Base-by-base conservation (phyloP, 495 filamentous ascomycete genomes). In the Polyplosphaeria fusca region DNA sequence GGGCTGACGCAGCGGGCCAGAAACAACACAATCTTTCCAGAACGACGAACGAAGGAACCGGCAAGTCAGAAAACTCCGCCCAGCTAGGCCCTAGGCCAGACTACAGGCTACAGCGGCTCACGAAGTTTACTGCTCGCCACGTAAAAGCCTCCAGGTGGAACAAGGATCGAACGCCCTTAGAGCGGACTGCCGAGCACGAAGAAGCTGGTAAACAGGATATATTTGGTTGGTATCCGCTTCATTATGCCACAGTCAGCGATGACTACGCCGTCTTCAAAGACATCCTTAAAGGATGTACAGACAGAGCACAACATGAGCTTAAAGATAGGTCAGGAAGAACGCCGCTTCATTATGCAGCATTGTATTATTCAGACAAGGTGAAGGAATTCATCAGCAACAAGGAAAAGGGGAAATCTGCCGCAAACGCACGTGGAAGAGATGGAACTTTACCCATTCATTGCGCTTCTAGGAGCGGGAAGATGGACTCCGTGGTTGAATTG, bases 141-240 rank as follows among this genome's bases (percentile, higher is more conserved):
- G 25, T 32, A n/a, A 14, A 13, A 4, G 4, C 28, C 16, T 5
- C 4, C 4, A 30, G 27, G 5, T 22, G 9, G 4, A 26, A 47
- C 12, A 20, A 22, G 22, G 25, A 12, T 18, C 25, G 19, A 30
- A 30, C 30, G 22, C 43, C 43, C 4, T 26, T 47, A 7, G n/a
- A n/a, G n/a, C n/a, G n/a, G n/a, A n/a, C n/a, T n/a, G 4, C 7
- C 11, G 13, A 18, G 14, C n/a, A 49, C 14, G 4, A 14, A 16
- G 14, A 30, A 19, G 11, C 12, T 12, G 19, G 4, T 4, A 37
- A 4, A 4, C 4, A 24, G 5, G 46, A 49, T 23, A 49, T 32
- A 30, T 49, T 49, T 49, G 46, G 46, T 37, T 49, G 46, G 46
- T 12, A 5, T 5, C 46, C 46, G 9, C 27, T 49, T 35, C 46